These are phyloP conservation scores for Pelargonium myrrhifolium DNA, from an alignment of 441 rosid species.

Conservation along the genomic window DNA sequence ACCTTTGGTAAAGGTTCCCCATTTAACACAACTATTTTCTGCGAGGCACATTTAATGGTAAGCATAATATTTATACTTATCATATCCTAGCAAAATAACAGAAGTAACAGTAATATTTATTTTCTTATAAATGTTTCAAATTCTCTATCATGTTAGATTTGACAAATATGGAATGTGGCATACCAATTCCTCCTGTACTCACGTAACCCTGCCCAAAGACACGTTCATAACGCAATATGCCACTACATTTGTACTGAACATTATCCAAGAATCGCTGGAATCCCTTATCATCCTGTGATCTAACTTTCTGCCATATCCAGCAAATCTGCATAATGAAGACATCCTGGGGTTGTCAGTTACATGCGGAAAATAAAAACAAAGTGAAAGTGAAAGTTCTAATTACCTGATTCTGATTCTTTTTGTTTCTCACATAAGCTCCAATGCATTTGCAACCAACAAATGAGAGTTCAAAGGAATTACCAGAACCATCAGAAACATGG, in stretches of 20 bases:
- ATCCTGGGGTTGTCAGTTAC: slow-evolving; percentile 13
- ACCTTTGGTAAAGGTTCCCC: too few relatives aligned
- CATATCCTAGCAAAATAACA: too few relatives aligned
- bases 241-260: slow-evolving; percentile 75
- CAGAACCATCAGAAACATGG: slow-evolving; percentile 42
- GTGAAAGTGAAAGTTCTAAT: slow-evolving; percentile 5
- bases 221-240: slow-evolving; percentile 85
- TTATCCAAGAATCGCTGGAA: slow-evolving; percentile 92
- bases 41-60: too few relatives aligned
- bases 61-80: too few relatives aligned
- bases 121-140: too few relatives aligned
- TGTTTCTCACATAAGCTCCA: slow-evolving; percentile 88
- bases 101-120: too few relatives aligned
- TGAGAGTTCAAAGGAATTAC: slow-evolving; percentile 71
- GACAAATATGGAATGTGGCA: too few relatives aligned
- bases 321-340: slow-evolving; percentile 56
- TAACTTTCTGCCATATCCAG: slow-evolving; percentile 86
- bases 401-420: slow-evolving; percentile 92
- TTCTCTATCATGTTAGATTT: too few relatives aligned
- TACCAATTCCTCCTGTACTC: slow-evolving; percentile 97
- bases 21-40: too few relatives aligned
- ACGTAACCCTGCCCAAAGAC: slow-evolving; percentile 90
- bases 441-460: slow-evolving; percentile 82
- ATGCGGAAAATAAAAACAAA: slow-evolving; percentile 11
- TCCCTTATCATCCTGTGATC: slow-evolving; percentile 67